phyloP scores from a whole-genome alignment of 176 grass and related monocot species.

The Pharus latifolius region DNA sequence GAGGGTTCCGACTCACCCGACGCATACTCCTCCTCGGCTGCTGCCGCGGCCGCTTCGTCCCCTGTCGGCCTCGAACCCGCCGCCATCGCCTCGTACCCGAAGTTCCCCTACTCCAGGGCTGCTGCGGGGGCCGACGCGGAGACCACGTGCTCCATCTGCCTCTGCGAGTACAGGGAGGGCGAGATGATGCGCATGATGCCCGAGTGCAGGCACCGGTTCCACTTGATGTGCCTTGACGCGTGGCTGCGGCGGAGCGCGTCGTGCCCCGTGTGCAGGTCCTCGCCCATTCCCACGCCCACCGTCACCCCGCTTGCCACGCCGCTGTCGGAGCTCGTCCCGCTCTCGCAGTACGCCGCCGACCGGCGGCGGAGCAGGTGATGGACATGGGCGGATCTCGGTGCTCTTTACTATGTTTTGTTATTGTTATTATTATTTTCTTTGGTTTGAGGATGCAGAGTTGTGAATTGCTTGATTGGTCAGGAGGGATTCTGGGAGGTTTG shows the following conservation, averaged over 20 bases:
- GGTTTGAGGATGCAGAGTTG: neutral
- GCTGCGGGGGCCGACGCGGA: slow-evolving; percentile 19
- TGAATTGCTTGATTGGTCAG: slow-evolving; percentile 15
- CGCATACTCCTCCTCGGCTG: slow-evolving; percentile 19
- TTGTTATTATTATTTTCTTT: neutral
- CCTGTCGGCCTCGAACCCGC: slow-evolving; percentile 44
- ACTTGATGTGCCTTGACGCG: slow-evolving; percentile 58
- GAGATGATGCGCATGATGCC: slow-evolving; percentile 75
- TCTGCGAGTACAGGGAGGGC: slow-evolving; percentile 76
- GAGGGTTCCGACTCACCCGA: slow-evolving; percentile 53
- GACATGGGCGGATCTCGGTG: slow-evolving; percentile 9
- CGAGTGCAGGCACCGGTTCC: slow-evolving; percentile 73
- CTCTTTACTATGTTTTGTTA: slow-evolving; percentile 1
- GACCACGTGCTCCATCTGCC: slow-evolving; percentile 64
- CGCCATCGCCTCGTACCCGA: slow-evolving; percentile 62
- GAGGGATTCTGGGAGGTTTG: neutral
- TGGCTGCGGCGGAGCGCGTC: slow-evolving; percentile 72
- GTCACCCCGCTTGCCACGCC: slow-evolving; percentile 62
- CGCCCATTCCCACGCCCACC: slow-evolving; percentile 66
- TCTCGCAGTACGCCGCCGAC: slow-evolving; percentile 73
- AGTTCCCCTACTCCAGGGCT: slow-evolving; percentile 35
- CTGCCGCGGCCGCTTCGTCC: slow-evolving; percentile 8
- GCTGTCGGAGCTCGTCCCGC: slow-evolving; percentile 69
- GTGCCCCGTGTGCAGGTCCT: slow-evolving; percentile 77
- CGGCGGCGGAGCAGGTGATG: slow-evolving; percentile 44